Evolutionary conservation across 1,284 basidiomycete genomes (phyloP), one percentile per base, ranked within the genome.

Genomic region (Schizopora paradoxa): DNA sequence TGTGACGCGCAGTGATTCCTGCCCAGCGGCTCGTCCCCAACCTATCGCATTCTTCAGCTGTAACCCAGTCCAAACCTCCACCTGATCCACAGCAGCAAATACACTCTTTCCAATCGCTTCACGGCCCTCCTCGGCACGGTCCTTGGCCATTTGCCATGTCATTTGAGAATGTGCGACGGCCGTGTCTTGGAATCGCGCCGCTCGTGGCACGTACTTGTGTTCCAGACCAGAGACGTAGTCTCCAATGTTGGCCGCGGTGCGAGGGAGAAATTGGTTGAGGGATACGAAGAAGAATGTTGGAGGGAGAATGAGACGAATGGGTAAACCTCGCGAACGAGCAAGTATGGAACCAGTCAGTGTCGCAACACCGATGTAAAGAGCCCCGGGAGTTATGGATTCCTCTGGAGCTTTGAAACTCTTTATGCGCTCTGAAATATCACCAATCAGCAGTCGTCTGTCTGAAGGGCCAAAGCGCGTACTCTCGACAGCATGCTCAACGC

Each of bases 341-440:
- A 96, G 63, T 55, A 97, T 84, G 46, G 89, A 90, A 1, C 87
- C 89, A 0, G 88, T 86, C 37, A 97, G 79, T 3, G 90, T 83
- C 1, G 90, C 83, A 31, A 97, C 79, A 38, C 91, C 89, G 45
- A 91, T 83, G 67, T 93, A 94, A 49, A 94, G 81, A 8, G 86
- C 61, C 14, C 86, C 89, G 1, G 93, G 93, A 5, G 84, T 92
- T 29, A 96, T 74, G 1, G 82, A 71, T 67, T 97, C 93, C 42
- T 85, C 73, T 1, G 80, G 75, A 1, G 88, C 80, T 19, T 89
- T 67, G 56, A 96, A 76, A 4, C 83, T 76, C 64, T 92, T 93
- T 36, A 95, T 71, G 51, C 89, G 82, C 50, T 71, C 91, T 93
- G 53, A 25, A 36, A 43, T 36, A 14, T 41, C 11, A 21, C 25